A percentile compares a stretch with the other conserved stretches of the same genome.
These are phyloP conservation scores for Lentinula boryana DNA, from an alignment of 768 basidiomycete species.

Conservation along the genomic window DNA sequence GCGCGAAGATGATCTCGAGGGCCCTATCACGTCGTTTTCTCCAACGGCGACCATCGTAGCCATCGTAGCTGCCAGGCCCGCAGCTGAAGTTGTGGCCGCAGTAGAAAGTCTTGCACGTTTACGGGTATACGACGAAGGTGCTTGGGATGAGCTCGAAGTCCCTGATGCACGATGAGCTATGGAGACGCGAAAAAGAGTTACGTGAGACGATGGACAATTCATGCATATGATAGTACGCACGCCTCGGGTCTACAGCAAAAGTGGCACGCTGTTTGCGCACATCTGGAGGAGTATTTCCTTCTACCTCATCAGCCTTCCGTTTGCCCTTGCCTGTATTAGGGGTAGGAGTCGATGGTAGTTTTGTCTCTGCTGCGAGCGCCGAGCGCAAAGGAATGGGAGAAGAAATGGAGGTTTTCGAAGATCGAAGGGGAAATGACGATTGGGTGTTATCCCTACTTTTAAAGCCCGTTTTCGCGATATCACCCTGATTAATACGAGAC, in stretches of 20 bases:
- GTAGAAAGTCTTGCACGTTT: constrained; percentile 62
- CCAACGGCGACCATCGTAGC: constrained; percentile 19
- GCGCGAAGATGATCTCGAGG: constrained; percentile 32
- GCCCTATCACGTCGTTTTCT: constrained; percentile 26
- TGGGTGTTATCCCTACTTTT: background rate
- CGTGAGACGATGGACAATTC: constrained; percentile 10
- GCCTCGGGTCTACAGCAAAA: constrained; percentile 58
- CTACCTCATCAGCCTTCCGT: constrained; percentile 71
- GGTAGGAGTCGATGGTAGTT: constrained; percentile 26
- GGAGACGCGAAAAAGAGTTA: background rate
- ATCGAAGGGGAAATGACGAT: background rate
- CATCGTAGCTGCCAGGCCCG: constrained; percentile 12
- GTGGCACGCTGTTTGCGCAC: constrained; percentile 45
- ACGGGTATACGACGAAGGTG: constrained; percentile 68
- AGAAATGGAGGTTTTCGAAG: background rate
- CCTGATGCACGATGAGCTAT: constrained; percentile 51
- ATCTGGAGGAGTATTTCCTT: constrained; percentile 58
- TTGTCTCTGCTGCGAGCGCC: constrained; percentile 11
- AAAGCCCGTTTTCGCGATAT: background rate
- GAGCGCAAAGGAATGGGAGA: background rate
- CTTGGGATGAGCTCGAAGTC: constrained; percentile 42
- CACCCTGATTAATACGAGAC: background rate
- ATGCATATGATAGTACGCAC: constrained; percentile 50
- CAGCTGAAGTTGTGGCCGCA: constrained; percentile 4
- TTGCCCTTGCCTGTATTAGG: constrained; percentile 40